A percentile compares a stretch with the other conserved stretches of the same genome.
phyloP scores from a whole-genome alignment of 2,329 filamentous ascomycete genomes.

The Ascomycota sp. region DNA sequence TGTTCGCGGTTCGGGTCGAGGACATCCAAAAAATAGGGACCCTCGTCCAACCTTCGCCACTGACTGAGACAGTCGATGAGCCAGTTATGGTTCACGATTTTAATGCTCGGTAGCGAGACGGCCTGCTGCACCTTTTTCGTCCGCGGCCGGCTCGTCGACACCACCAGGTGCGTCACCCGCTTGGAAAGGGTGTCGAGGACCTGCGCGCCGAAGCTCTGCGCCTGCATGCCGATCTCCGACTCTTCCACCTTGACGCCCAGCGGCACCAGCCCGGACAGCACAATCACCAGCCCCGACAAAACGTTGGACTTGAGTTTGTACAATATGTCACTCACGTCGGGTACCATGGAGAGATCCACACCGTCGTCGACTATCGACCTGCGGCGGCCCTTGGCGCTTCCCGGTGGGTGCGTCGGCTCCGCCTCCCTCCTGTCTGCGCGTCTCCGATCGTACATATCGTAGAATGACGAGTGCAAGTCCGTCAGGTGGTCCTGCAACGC shows the following conservation, averaged over 20 bases:
- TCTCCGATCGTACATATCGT: slow-evolving; percentile 55
- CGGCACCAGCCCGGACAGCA: slow-evolving; percentile 80
- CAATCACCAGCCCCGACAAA: slow-evolving; percentile 55
- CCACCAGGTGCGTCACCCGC: slow-evolving; percentile 54
- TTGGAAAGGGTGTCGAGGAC: slow-evolving; percentile 35
- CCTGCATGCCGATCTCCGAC: slow-evolving; percentile 76
- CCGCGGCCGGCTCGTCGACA: slow-evolving; percentile 48
- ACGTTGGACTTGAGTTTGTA: slow-evolving; percentile 60
- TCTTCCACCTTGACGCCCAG: slow-evolving; percentile 57
- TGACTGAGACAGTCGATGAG: slow-evolving; percentile 64
- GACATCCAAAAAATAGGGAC: slow-evolving; percentile 56
- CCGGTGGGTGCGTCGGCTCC: slow-evolving; percentile 14
- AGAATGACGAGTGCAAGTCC: slow-evolving; percentile 60
- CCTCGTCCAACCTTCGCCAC: slow-evolving; percentile 66
- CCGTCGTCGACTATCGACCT: slow-evolving; percentile 17
- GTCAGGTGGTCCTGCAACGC: slow-evolving; percentile 59
- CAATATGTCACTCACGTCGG: slow-evolving; percentile 74
- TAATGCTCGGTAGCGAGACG: slow-evolving; percentile 56
- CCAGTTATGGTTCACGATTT: slow-evolving; percentile 86
- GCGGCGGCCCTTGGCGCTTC: slow-evolving; percentile 11
- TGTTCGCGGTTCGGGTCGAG: slow-evolving; percentile 44
- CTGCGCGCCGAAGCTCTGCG: slow-evolving; percentile 63
- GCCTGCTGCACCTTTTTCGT: slow-evolving; percentile 87
- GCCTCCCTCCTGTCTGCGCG: slow-evolving; percentile 14
- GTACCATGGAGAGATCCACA: slow-evolving; percentile 35